Evolutionary conservation across 805 yeast species (phyloP).

Genomic region (Saccharomycopsis babjevae): DNA sequence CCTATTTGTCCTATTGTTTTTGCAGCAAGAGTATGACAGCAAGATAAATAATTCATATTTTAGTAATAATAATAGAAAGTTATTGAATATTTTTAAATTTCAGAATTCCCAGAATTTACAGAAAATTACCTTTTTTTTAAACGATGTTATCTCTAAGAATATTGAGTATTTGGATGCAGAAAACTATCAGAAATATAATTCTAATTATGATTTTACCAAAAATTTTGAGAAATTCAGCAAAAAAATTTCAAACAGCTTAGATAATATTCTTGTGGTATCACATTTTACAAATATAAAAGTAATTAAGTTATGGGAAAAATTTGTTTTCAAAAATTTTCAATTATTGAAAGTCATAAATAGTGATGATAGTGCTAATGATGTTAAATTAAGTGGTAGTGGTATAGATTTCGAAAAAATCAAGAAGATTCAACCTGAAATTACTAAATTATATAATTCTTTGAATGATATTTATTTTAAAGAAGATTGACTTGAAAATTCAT

Average conservation of each 20-base stretch:
- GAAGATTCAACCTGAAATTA: not conserved
- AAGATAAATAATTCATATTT: not conserved
- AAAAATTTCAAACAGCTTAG: constrained; percentile 2
- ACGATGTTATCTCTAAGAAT: not conserved
- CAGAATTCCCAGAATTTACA: constrained; percentile 1
- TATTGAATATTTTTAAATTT: constrained; percentile 4
- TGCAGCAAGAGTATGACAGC: constrained; percentile 3
- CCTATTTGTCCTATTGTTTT: constrained; percentile 27
- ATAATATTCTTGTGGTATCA: constrained; percentile 7
- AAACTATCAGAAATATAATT: not conserved
- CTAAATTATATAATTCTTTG: not conserved
- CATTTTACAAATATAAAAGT: constrained; percentile 2
- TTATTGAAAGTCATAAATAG: not conserved
- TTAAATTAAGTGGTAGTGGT: not conserved
- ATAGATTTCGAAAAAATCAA: not conserved
- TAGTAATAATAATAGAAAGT: not conserved
- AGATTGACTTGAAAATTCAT: no score
- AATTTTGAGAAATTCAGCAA: constrained; percentile 6
- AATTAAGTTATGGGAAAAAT: not conserved
- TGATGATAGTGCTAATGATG: not conserved
- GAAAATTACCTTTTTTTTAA: not conserved
- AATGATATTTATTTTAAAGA: not conserved
- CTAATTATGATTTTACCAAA: not conserved
- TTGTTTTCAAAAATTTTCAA: not conserved
- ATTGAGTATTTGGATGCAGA: not conserved